Evolutionary conservation across 2,329 filamentous ascomycete species (phyloP).

Genomic region (Nothopassalora personata): DNA sequence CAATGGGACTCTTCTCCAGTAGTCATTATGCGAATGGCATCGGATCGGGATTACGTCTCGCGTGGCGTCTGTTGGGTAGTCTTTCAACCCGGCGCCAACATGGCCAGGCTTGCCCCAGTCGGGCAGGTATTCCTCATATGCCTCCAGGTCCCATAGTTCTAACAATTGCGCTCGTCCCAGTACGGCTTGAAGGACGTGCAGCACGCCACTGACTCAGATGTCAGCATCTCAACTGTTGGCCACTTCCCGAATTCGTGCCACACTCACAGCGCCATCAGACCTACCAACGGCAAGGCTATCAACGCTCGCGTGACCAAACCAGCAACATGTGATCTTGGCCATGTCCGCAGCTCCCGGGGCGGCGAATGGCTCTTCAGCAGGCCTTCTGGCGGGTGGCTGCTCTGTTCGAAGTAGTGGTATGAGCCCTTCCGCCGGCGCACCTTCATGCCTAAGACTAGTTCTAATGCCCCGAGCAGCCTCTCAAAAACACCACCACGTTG

Average conservation of each 20-base stretch:
- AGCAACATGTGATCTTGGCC: slow-evolving; percentile 11
- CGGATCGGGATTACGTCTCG: slow-evolving; percentile 48
- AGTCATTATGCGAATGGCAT: slow-evolving; percentile 68
- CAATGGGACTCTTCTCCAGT: slow-evolving; percentile 59
- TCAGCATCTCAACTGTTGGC: slow-evolving; percentile 4
- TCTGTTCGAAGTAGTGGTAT: slow-evolving; percentile 8
- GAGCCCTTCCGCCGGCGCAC: neutral
- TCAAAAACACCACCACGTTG: neutral
- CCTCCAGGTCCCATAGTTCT: slow-evolving; percentile 34
- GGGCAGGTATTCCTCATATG: slow-evolving; percentile 28
- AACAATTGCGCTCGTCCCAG: slow-evolving; percentile 34
- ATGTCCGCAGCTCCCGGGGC: slow-evolving; percentile 8
- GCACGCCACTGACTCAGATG: slow-evolving; percentile 34
- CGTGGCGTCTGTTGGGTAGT: slow-evolving; percentile 37
- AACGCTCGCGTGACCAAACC: slow-evolving; percentile 8
- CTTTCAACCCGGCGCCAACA: slow-evolving; percentile 30
- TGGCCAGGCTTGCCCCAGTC: slow-evolving; percentile 41
- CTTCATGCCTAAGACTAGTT: slow-evolving; percentile 4
- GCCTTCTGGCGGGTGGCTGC: slow-evolving; percentile 8
- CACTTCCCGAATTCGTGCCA: neutral
- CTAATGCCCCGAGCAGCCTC: neutral
- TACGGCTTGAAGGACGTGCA: slow-evolving; percentile 39
- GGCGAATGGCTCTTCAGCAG: slow-evolving; percentile 10
- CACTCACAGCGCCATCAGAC: slow-evolving; percentile 20
- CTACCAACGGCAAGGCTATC: slow-evolving; percentile 9